Conservation (phyloP, 352 stramenopile genomes). For the Phytopythium sindhum region DNA sequence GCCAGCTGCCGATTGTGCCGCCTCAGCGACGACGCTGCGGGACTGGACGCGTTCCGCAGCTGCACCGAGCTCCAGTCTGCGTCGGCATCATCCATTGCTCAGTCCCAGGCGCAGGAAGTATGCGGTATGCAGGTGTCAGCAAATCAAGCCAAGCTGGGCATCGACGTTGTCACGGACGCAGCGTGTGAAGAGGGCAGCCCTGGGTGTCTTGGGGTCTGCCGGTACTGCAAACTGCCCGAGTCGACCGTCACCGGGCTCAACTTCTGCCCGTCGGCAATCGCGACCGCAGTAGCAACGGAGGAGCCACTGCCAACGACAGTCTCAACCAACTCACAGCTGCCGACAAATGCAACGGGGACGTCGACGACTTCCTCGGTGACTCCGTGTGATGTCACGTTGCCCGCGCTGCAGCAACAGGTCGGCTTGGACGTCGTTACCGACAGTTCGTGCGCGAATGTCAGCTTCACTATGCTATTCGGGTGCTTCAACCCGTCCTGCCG, state of each 20-base stretch:
- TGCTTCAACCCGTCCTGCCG: constrained; percentile 16
- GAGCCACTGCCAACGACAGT: not conserved
- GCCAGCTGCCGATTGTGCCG: not conserved
- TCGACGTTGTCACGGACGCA: not conserved
- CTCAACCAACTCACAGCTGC: not conserved
- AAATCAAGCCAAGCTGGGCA: not conserved
- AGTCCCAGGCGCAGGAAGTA: not conserved
- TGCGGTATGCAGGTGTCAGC: not conserved
- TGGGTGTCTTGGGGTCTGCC: constrained; percentile 7
- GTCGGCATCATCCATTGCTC: not conserved
- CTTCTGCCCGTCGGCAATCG: constrained; percentile 4
- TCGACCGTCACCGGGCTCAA: constrained; percentile 5
- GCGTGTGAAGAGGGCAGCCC: constrained; percentile 1
- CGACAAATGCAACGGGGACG: not conserved
- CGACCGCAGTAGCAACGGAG: not conserved
- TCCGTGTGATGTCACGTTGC: not conserved
- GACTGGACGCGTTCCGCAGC: not conserved
- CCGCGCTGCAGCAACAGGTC: not conserved
- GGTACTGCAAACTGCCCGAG: constrained; percentile 9
- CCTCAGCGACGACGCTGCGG: not conserved
- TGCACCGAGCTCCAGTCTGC: not conserved
- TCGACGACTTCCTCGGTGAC: not conserved
- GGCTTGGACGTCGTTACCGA: constrained; percentile 13
- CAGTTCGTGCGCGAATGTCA: constrained; percentile 7
- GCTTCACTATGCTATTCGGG: not conserved